Conservation (phyloP, 345 rosid species). For the Luvunga scandens region DNA sequence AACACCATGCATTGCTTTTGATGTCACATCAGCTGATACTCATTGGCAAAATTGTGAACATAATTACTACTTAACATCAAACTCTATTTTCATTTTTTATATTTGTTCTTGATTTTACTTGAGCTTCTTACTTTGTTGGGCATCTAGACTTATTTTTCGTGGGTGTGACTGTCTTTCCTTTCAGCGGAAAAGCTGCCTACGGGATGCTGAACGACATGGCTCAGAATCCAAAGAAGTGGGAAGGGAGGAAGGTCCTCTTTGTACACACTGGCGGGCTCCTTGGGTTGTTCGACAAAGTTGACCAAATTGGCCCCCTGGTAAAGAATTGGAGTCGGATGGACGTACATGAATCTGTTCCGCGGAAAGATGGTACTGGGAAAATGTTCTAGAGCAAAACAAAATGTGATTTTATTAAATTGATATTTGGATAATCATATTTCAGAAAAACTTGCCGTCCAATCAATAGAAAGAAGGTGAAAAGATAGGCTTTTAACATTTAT, state of each 20-base stretch:
- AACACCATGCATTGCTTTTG: too few relatives aligned
- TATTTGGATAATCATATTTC: neutral
- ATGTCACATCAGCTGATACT: neutral
- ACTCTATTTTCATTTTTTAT: neutral
- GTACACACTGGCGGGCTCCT: constrained; percentile 88
- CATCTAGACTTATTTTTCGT: neutral
- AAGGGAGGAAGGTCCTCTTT: constrained; percentile 75
- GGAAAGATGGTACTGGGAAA: constrained; percentile 71
- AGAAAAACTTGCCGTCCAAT: neutral
- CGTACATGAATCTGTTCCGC: constrained; percentile 67
- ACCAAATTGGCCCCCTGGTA: constrained; percentile 60
- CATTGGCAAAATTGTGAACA: neutral
- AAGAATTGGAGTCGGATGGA: constrained; percentile 75
- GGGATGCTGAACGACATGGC: constrained; percentile 74
- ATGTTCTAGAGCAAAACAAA: constrained; percentile 48
- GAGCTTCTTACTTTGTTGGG: neutral
- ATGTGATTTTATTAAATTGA: neutral
- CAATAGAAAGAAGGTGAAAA: neutral
- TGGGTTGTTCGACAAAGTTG: constrained; percentile 78
- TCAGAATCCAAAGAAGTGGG: constrained; percentile 73
- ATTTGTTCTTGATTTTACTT: neutral
- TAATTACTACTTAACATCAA: neutral
- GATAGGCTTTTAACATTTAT: neutral
- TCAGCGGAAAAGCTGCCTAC: constrained; percentile 86
- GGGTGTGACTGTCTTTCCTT: neutral